A percentile compares a stretch with the other conserved stretches of the same genome.
Evolutionary conservation across 2,329 filamentous ascomycete genomes (phyloP).

Genomic region (Curvularia sp.): DNA sequence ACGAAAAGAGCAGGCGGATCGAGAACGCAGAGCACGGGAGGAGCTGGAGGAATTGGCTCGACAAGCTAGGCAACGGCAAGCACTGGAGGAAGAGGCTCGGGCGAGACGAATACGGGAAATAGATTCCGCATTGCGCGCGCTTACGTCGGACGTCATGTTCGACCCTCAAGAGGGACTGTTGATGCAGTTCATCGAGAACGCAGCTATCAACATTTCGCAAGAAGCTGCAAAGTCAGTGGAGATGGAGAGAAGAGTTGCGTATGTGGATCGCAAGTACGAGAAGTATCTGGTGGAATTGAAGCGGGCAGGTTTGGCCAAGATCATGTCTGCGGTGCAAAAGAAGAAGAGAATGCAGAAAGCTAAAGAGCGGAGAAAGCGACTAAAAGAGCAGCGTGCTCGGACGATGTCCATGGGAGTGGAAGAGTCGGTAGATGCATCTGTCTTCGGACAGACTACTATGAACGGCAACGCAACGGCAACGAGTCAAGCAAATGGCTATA

Average conservation of each 20-base stretch:
- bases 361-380: slow-evolving; percentile 33
- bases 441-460: slow-evolving; percentile 1
- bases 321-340: slow-evolving; percentile 31
- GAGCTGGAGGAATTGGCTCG: slow-evolving; percentile 29
- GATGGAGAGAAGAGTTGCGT: slow-evolving; percentile 35
- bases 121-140: slow-evolving; percentile 36
- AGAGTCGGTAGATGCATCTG: slow-evolving; percentile 3
- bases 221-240: slow-evolving; percentile 46
- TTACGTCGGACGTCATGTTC: slow-evolving; percentile 51
- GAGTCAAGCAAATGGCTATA: slow-evolving; percentile 11
- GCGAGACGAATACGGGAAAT: slow-evolving; percentile 23
- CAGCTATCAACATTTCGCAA: slow-evolving; percentile 45
- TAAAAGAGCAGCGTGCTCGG: slow-evolving; percentile 33
- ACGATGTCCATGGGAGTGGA: slow-evolving; percentile 17
- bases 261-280: slow-evolving; percentile 30
- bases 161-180: slow-evolving; percentile 52
- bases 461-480: slow-evolving; percentile 9
- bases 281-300: slow-evolving; percentile 26
- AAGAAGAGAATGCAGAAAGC: slow-evolving; percentile 34
- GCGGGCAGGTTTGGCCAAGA: slow-evolving; percentile 31
- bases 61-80: slow-evolving; percentile 32
- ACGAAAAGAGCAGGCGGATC: slow-evolving; percentile 25
- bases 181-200: slow-evolving; percentile 55
- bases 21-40: slow-evolving; percentile 25
- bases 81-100: slow-evolving; percentile 31